Percentiles rank a stretch among this genome's conserved stretches.
These are phyloP conservation scores for Backusella liffmaniae DNA, from an alignment of 192 early-diverging fungal species.

Conservation along the genomic window DNA sequence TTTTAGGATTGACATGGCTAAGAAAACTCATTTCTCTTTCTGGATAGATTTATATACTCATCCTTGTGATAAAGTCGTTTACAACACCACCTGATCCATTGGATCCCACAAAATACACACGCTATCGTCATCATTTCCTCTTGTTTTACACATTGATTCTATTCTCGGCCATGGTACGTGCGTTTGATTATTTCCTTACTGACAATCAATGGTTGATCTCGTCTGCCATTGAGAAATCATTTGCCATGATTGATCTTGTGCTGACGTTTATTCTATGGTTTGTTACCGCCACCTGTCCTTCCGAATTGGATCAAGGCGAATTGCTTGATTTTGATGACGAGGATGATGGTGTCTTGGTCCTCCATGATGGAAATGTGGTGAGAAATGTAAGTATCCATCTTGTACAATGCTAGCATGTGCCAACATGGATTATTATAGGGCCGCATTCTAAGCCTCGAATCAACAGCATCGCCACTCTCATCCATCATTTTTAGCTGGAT, in stretches of 20 bases:
- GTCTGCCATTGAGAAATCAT: slow-evolving; percentile 17
- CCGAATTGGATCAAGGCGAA: slow-evolving; percentile 28
- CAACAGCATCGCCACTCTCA: slow-evolving; percentile 24
- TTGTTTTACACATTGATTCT: slow-evolving; percentile 22
- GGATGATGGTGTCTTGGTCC: slow-evolving; percentile 33
- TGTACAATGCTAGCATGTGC: too few relatives aligned
- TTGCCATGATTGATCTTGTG: slow-evolving; percentile 1
- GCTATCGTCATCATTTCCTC: slow-evolving; percentile 36
- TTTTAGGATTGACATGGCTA: not conserved
- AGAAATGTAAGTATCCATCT: slow-evolving; percentile 25
- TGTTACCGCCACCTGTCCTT: slow-evolving; percentile 23
- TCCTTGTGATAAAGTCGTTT: slow-evolving; percentile 35
- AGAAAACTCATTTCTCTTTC: too few relatives aligned
- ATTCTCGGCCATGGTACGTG: slow-evolving; percentile 4
- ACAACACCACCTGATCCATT: slow-evolving; percentile 29
- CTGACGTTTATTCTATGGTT: slow-evolving; percentile 17
- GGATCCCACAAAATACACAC: slow-evolving; percentile 26
- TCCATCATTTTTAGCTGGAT: slow-evolving; percentile 37
- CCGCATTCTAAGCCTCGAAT: slow-evolving; percentile 32
- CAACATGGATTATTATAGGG: slow-evolving; percentile 18
- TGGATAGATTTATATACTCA: slow-evolving; percentile 30
- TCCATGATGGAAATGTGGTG: slow-evolving; percentile 33
- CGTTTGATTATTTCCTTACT: slow-evolving; percentile 1
- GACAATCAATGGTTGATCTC: not conserved
- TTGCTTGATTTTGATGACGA: slow-evolving; percentile 33